Conservation (phyloP, 176 grass and related monocot genomes). For the Musa schizocarpa region DNA sequence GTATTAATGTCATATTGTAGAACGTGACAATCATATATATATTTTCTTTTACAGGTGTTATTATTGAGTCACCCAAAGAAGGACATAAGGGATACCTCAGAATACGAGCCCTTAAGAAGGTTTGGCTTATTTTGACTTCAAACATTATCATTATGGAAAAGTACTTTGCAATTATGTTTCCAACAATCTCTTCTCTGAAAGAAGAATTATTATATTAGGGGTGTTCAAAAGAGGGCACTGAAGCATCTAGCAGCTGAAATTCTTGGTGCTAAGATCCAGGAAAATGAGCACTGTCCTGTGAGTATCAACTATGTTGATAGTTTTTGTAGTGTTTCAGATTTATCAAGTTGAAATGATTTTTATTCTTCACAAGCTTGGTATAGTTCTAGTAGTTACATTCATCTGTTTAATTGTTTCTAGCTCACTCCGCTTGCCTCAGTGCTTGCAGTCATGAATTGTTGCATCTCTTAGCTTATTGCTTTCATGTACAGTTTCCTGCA, state of each 20-base stretch:
- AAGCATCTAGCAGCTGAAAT: slow-evolving; percentile 88
- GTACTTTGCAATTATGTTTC: slow-evolving; percentile 19
- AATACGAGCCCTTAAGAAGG: slow-evolving; percentile 69
- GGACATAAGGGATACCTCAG: slow-evolving; percentile 77
- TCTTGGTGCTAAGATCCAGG: slow-evolving; percentile 77
- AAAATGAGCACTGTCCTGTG: slow-evolving; percentile 77
- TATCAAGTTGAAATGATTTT: neutral
- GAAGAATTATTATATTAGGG: slow-evolving; percentile 35
- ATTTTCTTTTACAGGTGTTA: slow-evolving; percentile 40
- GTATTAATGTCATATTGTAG: neutral
- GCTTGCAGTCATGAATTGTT: neutral
- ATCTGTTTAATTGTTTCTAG: neutral
- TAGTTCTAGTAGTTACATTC: no score
- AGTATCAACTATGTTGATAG: slow-evolving; percentile 8
- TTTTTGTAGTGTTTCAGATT: slow-evolving; percentile 1
- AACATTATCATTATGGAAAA: neutral
- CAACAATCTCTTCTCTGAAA: slow-evolving; percentile 10
- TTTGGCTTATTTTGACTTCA: slow-evolving; percentile 22
- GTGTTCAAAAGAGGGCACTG: slow-evolving; percentile 41
- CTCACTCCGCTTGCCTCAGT: neutral
- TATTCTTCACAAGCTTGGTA: neutral
- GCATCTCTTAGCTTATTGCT: no score
- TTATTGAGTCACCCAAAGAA: slow-evolving; percentile 86
- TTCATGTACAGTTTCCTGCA: no score
- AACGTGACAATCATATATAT: neutral